Conservation (phyloP, 177 flowering plant genomes). For the Tripterygium wilfordii region DNA sequence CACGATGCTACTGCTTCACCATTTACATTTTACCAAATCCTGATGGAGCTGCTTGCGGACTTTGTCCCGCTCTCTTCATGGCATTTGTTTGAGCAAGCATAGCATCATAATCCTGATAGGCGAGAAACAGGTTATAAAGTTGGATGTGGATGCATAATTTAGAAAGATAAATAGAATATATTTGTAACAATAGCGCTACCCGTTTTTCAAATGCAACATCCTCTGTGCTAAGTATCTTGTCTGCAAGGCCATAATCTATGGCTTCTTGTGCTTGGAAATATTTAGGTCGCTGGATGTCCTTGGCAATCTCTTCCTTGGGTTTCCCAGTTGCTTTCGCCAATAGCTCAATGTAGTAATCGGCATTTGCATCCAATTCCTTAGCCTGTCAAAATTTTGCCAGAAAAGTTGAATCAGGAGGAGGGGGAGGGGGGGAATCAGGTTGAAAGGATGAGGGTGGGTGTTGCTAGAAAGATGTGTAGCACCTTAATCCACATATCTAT, state of each 20-base stretch:
- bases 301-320: slow-evolving; percentile 58
- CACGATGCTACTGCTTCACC: too few relatives aligned
- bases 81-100: slow-evolving; percentile 66
- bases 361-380: slow-evolving; percentile 72
- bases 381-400: slow-evolving; percentile 36
- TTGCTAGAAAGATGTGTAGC: slow-evolving; percentile 4
- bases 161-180: background rate
- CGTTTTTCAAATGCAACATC: slow-evolving; percentile 58
- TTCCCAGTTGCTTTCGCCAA: slow-evolving; percentile 78
- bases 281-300: slow-evolving; percentile 62
- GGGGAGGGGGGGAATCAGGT: slow-evolving; percentile 9
- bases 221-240: slow-evolving; percentile 52
- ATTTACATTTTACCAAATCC: too few relatives aligned
- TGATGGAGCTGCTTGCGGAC: slow-evolving; percentile 62
- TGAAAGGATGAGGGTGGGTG: too few relatives aligned
- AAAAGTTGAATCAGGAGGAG: slow-evolving; percentile 1
- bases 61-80: slow-evolving; percentile 40
- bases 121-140: background rate
- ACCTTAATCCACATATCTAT: slow-evolving; percentile 94
- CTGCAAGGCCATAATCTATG: slow-evolving; percentile 83
- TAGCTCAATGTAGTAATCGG: slow-evolving; percentile 67
- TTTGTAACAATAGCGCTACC: slow-evolving; percentile 28
- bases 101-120: slow-evolving; percentile 50
- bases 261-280: slow-evolving; percentile 66
- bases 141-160: background rate